Evolutionary conservation across 2,329 filamentous ascomycete genomes (phyloP), one percentile per base, ranked within the genome.

Genomic region (Mariannaea elegans): DNA sequence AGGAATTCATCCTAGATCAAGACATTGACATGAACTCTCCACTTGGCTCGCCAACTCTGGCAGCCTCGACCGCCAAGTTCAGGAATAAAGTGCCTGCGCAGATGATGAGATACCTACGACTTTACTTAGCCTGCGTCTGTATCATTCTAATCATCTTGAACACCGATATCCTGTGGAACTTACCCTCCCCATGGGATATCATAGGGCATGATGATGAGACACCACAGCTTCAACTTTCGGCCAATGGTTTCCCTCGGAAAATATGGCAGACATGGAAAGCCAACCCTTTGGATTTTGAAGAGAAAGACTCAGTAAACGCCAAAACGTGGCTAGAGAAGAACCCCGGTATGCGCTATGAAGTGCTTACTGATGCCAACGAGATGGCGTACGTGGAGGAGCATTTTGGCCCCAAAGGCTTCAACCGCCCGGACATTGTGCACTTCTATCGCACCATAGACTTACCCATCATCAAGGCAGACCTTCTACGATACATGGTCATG

Each of bases 251-350:
- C 67, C 90, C 83, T 6, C 81, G 82, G 55, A 92, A 92, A 75
- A 90, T 92, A 65, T 92, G 89, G 90, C 90, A 92, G 74, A 89
- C 87, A 0, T 92, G 90, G 90, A 92, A 91, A 73, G 84, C 89
- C 24, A 84, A 89, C 62, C 87, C 89, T 2, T 78, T 91, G 31
- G 79, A 80, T 2, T 91, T 91, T 69, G 89, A 90, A 63, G 82
- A 87, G 67, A 81, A 85, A 51, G 88, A 92, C 67, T 77, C 84
- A 29, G 76, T 81, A 21, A 80, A 81, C 0, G 89, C 89, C 9
- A 82, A 82, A 65, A 87, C 87, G 2, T 92, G 90, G 89, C 80
- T 84, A 0, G 74, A 77, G 19, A 89, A 87, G 75, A 92, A 92
- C 66, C 89, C 88, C 0, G 80, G 80, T 3, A 86, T 88, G 72